Base-by-base conservation (phyloP, 306 rosid species). In the Ochetophila trinervis region DNA sequence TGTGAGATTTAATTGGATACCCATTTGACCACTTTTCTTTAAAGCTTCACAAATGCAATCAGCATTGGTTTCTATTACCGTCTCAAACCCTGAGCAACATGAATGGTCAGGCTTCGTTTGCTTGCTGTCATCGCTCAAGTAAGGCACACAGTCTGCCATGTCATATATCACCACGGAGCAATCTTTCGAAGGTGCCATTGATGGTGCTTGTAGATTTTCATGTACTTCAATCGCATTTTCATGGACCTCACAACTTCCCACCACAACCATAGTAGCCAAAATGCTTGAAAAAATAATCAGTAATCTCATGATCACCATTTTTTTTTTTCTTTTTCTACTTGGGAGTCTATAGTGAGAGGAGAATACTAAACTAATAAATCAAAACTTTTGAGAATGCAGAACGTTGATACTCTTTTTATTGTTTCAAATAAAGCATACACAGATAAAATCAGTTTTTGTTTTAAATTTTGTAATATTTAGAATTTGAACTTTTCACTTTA, bases 111-210 rank as follows among this genome's bases (percentile, higher is more conserved):
- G 70, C 24, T 21, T 56, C 27, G 20, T 55, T 54, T 16, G 2
- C 1, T 21, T 45, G 16, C 54, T 20, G 6, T 51, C 74, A 22
- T 63, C 54, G 8, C 20, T 68, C 37, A 75, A 0, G 37, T 20
- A 75, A n/a, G 70, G 34, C 15, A 74, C 8, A 59, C 83, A 79
- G 20, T 62, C 71, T 5, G 57, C 34, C 60, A 74, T 50, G 0
- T 49, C 42, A 35, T 17, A 56, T 42, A 68, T 18, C 13, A 51
- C 3, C 6, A 19, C 16, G 1, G n/a, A 13, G 49, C 79, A 80
- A 47, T 53, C 49, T 5, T 4, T 23, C 7, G 48, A 10, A 45
- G 69, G 34, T 34, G 59, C 14, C 16, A 7, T 6, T 62, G 66
- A 22, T 0, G 48, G 13, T 40, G 53, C 66, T 19, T 42, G 32